Conservation (phyloP, 2,329 filamentous ascomycete species). For the Diaporthe ampelina region DNA sequence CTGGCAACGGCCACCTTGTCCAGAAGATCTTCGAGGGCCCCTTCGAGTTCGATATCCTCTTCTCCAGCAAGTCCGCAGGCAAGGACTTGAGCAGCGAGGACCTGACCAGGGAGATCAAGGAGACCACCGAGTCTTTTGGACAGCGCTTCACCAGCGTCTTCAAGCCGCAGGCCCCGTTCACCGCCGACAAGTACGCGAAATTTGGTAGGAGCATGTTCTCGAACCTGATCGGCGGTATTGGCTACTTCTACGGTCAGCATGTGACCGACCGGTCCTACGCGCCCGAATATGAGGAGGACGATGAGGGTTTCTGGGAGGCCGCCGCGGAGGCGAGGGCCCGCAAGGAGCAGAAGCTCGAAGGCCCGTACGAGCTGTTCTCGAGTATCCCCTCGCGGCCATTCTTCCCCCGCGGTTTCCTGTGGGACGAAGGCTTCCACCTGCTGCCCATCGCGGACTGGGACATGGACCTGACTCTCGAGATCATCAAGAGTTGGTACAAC, state of each 20-base stretch:
- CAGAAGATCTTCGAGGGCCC: constrained; percentile 92
- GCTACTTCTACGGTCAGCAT: constrained; percentile 92
- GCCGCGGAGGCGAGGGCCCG: constrained; percentile 82
- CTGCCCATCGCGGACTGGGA: constrained; percentile 95
- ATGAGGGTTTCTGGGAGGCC: constrained; percentile 96
- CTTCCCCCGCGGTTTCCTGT: constrained; percentile 95
- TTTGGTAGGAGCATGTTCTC: constrained; percentile 95
- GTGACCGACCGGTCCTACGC: constrained; percentile 92
- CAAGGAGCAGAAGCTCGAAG: constrained; percentile 78
- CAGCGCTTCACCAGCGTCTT: constrained; percentile 82
- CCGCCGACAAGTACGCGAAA: constrained; percentile 76
- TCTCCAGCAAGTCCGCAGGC: constrained; percentile 81
- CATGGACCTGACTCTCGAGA: constrained; percentile 86
- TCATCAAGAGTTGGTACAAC: constrained; percentile 95
- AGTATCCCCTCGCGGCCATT: constrained; percentile 94
- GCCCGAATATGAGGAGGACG: constrained; percentile 94
- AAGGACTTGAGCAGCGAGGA: constrained; percentile 70
- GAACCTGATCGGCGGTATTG: constrained; percentile 92
- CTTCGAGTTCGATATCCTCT: constrained; percentile 95
- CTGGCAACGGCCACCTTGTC: constrained; percentile 87
- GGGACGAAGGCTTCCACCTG: constrained; percentile 98
- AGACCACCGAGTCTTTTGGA: constrained; percentile 77
- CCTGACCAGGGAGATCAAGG: constrained; percentile 78
- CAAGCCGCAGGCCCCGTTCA: constrained; percentile 81
- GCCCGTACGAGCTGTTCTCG: constrained; percentile 90